These are phyloP conservation scores for Pyrus hybrid DNA, from an alignment of 331 rosid genomes.

Conservation along the genomic window DNA sequence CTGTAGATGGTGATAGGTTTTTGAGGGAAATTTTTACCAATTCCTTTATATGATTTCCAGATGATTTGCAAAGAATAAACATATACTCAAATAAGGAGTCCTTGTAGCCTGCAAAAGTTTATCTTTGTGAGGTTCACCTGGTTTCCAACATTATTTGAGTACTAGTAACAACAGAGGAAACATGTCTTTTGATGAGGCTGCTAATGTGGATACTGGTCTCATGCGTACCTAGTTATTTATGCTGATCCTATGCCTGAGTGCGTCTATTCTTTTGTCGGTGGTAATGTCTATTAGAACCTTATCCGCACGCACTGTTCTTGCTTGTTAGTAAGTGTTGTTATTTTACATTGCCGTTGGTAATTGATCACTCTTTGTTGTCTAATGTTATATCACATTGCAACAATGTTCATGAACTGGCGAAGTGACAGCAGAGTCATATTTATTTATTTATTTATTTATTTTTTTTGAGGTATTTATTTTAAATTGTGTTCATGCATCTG, in stretches of 20 bases:
- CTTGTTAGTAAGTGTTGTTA: background rate
- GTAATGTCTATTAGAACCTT: background rate
- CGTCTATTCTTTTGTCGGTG: background rate
- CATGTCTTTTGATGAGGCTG: background rate
- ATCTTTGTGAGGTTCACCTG: background rate
- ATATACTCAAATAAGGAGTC: background rate
- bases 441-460: background rate
- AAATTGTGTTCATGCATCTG: slow-evolving; percentile 3
- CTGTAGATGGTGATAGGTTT: background rate
- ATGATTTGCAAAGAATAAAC: background rate
- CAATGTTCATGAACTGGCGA: background rate
- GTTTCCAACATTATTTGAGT: background rate
- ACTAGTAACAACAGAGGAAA: background rate
- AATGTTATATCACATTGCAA: background rate
- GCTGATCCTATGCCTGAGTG: background rate
- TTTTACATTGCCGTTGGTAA: background rate
- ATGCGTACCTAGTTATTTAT: background rate
- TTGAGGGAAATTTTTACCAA: no score
- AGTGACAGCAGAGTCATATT: background rate
- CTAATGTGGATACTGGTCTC: background rate
- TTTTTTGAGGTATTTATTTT: background rate
- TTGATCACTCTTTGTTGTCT: background rate
- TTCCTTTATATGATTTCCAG: no score
- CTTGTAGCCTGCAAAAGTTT: background rate
- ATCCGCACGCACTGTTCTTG: no score